These are phyloP conservation scores for Neophaeococcomyces mojaviensis DNA, from an alignment of 2,329 filamentous ascomycete genomes.

Conservation along the genomic window DNA sequence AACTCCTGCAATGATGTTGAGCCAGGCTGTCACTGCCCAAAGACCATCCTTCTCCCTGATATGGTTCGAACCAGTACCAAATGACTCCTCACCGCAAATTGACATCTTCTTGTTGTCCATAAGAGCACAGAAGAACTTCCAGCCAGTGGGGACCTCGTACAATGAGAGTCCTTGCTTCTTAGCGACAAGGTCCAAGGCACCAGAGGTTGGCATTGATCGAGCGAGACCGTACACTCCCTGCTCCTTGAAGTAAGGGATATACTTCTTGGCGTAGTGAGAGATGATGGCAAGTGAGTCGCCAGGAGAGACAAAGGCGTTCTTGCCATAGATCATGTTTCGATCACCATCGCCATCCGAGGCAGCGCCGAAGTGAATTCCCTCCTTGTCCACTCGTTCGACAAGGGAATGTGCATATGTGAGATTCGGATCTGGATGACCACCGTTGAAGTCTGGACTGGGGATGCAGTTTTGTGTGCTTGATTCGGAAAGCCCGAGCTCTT, in stretches of 20 bases:
- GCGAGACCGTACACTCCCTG: constrained; percentile 93
- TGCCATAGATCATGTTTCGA: constrained; percentile 99
- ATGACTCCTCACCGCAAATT: constrained; percentile 97
- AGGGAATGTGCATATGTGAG: constrained; percentile 93
- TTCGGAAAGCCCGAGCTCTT: constrained; percentile 75
- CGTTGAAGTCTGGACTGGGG: constrained; percentile 89
- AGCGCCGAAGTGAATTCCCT: constrained; percentile 88
- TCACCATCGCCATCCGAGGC: constrained; percentile 96
- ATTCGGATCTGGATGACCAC: constrained; percentile 96
- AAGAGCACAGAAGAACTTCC: constrained; percentile 98
- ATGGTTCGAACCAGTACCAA: constrained; percentile 96
- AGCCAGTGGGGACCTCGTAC: constrained; percentile 97
- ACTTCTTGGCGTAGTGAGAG: constrained; percentile 77
- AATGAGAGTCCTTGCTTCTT: constrained; percentile 84
- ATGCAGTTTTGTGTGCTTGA: constrained; percentile 83
- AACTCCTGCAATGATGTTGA: constrained; percentile 95
- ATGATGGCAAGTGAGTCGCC: constrained; percentile 98
- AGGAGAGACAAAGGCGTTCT: constrained; percentile 90
- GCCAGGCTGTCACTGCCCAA: constrained; percentile 94
- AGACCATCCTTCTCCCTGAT: constrained; percentile 98
- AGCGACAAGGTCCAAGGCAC: constrained; percentile 89
- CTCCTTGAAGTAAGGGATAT: constrained; percentile 98
- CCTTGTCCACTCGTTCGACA: constrained; percentile 86
- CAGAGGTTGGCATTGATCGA: constrained; percentile 94
- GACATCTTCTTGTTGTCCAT: constrained; percentile 94